Conservation (phyloP, 495 filamentous ascomycete species). For the Podospora pseudocomata region DNA sequence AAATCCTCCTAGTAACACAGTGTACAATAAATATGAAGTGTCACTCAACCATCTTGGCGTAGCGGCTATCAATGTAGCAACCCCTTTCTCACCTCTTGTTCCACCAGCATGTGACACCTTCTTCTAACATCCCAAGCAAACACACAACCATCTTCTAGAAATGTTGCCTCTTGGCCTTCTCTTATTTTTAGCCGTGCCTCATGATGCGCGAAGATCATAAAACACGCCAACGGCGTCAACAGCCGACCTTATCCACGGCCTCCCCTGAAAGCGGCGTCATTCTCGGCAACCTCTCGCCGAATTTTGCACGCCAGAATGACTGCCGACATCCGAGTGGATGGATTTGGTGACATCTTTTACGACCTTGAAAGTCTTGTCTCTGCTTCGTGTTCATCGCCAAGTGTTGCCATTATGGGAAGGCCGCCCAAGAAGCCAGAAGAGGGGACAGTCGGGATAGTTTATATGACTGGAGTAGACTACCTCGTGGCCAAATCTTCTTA, state of each 20-base stretch:
- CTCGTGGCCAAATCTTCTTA: too few relatives aligned
- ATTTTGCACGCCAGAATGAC: not conserved
- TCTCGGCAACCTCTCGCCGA: not conserved
- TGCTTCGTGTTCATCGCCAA: not conserved
- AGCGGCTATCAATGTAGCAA: not conserved
- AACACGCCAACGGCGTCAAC: not conserved
- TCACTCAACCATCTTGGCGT: not conserved
- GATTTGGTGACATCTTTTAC: too few relatives aligned
- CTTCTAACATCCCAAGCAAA: not conserved
- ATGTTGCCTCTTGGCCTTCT: not conserved
- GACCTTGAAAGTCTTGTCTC: not conserved
- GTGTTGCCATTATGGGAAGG: not conserved
- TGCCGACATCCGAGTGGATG: not conserved
- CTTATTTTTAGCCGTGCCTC: not conserved
- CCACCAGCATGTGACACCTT: not conserved
- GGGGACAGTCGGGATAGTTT: not conserved
- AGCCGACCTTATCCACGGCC: not conserved
- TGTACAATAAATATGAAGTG: not conserved
- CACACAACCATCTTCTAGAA: not conserved
- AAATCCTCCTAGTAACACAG: not conserved
- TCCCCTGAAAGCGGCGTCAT: not conserved
- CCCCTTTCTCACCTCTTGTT: not conserved
- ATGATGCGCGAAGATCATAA: not conserved
- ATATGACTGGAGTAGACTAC: not conserved
- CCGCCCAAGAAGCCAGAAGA: not conserved